Conservation (phyloP, 345 rosid species). For the Hypericum perforatum region DNA sequence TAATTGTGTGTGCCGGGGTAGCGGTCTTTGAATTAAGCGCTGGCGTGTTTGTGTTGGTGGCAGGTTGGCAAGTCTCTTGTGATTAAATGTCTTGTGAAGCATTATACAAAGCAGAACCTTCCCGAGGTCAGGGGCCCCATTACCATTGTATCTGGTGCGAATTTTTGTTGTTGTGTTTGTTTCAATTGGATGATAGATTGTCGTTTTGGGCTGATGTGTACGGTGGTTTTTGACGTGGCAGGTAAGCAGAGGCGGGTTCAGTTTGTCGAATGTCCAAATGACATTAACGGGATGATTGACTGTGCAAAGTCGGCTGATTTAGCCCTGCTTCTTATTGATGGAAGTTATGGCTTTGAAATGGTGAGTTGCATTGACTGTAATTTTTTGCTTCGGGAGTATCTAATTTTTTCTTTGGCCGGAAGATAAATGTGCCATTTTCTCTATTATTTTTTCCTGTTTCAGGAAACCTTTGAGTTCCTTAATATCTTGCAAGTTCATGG, state of each 20-base stretch:
- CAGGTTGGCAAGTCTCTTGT: conserved; percentile 90
- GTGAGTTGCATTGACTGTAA: conserved; percentile 23
- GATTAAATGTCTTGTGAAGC: conserved; percentile 73
- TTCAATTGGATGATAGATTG: neutral
- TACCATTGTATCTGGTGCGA: conserved; percentile 68
- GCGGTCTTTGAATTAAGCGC: no score
- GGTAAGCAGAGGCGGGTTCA: conserved; percentile 73
- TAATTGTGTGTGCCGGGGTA: neutral
- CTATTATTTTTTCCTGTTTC: conserved; percentile 12
- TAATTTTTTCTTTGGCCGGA: neutral
- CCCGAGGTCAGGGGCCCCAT: conserved; percentile 90
- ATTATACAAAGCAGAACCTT: conserved; percentile 62
- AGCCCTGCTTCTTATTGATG: conserved; percentile 79
- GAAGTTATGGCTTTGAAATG: conserved; percentile 99
- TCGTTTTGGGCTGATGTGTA: conserved; percentile 5
- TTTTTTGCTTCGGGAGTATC: conserved; percentile 2
- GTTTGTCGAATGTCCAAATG: conserved; percentile 95
- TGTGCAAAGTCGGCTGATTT: conserved; percentile 89
- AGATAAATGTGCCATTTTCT: conserved; percentile 8
- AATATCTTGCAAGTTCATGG: conserved; percentile 95
- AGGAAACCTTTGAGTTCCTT: conserved; percentile 97
- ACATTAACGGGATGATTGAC: conserved; percentile 93
- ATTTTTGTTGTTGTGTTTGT: neutral
- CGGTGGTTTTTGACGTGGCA: conserved; percentile 16
- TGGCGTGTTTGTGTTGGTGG: neutral